Conservation (phyloP, 1,139 yeast species). For the Suhomyces bokatorum region DNA sequence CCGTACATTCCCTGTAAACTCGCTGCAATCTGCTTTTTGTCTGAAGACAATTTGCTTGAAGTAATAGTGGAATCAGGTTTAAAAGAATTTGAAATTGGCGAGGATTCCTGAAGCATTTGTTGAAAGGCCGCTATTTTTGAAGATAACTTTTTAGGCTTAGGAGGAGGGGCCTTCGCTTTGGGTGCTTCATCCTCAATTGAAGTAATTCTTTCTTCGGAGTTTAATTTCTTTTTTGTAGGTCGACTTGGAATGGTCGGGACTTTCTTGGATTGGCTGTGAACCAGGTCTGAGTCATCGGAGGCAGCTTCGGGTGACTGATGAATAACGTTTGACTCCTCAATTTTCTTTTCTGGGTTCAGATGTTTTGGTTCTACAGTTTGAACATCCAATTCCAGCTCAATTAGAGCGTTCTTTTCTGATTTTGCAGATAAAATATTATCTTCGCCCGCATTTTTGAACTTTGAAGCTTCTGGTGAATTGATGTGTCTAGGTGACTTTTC, state of each 20-base stretch:
- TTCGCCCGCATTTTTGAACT: too few species aligned
- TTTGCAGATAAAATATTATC: background rate
- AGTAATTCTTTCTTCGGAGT: background rate
- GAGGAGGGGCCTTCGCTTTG: conserved; percentile 54
- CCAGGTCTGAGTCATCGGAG: background rate
- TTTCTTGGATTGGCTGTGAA: background rate
- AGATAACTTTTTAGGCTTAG: conserved; percentile 73
- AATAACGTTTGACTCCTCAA: background rate
- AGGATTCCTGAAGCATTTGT: conserved; percentile 50
- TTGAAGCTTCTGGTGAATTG: too few species aligned
- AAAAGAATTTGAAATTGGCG: conserved; percentile 7
- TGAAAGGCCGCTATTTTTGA: conserved; percentile 80
- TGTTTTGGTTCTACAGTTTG: background rate
- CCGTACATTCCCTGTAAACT: conserved; percentile 61
- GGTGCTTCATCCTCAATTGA: conserved; percentile 1
- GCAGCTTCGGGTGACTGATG: conserved; percentile 19
- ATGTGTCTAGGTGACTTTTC: too few species aligned
- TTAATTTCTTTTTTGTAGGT: conserved; percentile 8
- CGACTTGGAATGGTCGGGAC: conserved; percentile 9
- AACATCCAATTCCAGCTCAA: background rate
- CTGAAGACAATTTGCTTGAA: conserved; percentile 28
- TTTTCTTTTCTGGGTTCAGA: too few species aligned
- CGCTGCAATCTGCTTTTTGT: conserved; percentile 51
- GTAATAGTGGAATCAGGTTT: conserved; percentile 3
- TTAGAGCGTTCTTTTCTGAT: background rate